Percentiles rank a stretch among this genome's conserved stretches.
Conservation (phyloP, 257 asterid genomes). For the Solanum clarkiae region DNA sequence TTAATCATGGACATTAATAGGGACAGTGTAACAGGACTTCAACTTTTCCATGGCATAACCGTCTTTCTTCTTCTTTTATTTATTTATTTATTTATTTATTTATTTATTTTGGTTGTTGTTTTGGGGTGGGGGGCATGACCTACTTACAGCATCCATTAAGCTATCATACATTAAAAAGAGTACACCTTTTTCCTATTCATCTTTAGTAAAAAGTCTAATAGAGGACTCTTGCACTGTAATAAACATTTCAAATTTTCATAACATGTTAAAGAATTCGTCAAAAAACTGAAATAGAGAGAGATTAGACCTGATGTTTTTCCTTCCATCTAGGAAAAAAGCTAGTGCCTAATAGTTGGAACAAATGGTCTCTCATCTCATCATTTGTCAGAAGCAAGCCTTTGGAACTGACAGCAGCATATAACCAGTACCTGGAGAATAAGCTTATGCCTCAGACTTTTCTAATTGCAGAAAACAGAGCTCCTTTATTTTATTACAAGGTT, state of each 20-base stretch:
- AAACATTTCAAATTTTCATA: background rate
- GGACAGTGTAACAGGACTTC: background rate
- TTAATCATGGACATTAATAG: background rate
- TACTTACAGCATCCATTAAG: background rate
- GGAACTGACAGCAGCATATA: conserved; percentile 89
- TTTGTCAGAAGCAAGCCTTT: conserved; percentile 85
- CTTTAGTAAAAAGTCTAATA: background rate
- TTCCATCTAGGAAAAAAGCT: conserved; percentile 93
- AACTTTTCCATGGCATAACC: background rate
- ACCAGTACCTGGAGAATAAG: conserved; percentile 65
- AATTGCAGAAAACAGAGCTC: background rate
- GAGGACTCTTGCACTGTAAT: background rate
- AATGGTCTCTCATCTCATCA: conserved; percentile 98
- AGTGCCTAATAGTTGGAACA: conserved; percentile 78
- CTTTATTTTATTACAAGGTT: background rate
- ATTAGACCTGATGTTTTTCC: conserved; percentile 89
- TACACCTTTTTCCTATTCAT: background rate
- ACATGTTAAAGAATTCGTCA: background rate
- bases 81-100: accelerated
- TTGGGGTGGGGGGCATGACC: background rate
- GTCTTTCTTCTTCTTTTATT: background rate
- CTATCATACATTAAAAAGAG: background rate
- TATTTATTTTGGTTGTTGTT: too few species aligned
- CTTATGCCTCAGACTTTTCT: background rate
- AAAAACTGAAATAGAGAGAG: background rate